Evolutionary conservation across 1,284 basidiomycete genomes (phyloP), one percentile per base, ranked within the genome.

Genomic region (Entoloma clypeatum): DNA sequence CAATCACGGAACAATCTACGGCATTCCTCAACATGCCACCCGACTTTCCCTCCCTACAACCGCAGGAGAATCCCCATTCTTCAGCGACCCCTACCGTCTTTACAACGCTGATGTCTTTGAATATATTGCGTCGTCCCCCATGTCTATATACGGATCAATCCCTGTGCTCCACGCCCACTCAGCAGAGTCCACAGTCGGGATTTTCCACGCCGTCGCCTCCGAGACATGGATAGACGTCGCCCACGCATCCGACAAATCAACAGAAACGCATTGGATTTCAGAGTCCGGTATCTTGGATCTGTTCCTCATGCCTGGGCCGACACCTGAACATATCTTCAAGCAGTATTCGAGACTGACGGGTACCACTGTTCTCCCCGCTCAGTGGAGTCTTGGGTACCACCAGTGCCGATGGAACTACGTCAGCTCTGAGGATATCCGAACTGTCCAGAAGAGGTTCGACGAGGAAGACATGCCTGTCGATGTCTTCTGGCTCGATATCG

Each of bases 381-480:
- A 90, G 35, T 98, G 92, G 79, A 81, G 92, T 19, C 75, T 97
- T 38, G 95, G 85, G 0, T 95, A 99, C 61, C 95, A 99, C 65
- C 95, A 99, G 62, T 98, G 93, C 63, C 75, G 96, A 32, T 99
- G 96, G 96, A 99, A 99, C 65, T 99, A 99, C 59, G 75, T 96
- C 51, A 90, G 83, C 59, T 86, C 91, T 35, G 81, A 86, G 8
- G 96, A 99, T 60, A 76, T 99, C 4, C 75, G 92, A 13, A 74
- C 77, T n/a, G 92, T 98, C 5, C 86, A 93, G 64, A 75, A 72
- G 55, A 72, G 82, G 39, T 97, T 99, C 58, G 94, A 98, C 50
- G 86, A 92, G 51, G 86, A 86, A 25, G 90, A 96, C 55, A 92
- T 98, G 41, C 95, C 96, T 0, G 81, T 98, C 25, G 96, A 98